Base-by-base conservation (phyloP, 2,329 filamentous ascomycete species). In the Macrophomina tecta region DNA sequence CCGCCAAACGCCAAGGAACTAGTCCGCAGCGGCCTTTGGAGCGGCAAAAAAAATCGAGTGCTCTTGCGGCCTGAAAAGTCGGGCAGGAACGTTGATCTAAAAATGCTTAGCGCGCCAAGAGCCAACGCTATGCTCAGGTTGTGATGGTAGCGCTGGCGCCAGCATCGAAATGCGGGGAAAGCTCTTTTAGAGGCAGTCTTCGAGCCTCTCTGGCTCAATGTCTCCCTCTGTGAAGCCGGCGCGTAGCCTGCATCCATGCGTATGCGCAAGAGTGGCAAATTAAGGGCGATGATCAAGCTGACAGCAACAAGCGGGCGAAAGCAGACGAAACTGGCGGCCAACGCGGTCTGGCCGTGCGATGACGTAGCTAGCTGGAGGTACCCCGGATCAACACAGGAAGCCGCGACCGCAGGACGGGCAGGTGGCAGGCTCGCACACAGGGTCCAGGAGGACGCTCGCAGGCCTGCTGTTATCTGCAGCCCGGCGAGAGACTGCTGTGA, bases 131-230 rank as follows among this genome's bases (percentile, higher is more conserved):
- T 62, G 58, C 58, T 49, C 58, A 23, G 36, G 36, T 38, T 4
- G 58, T 38, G 42, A 62, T 48, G 45, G 45, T 45, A 49, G 58
- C 58, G 58, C 58, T 45, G 53, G 53, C 38, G 23, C 40, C 40
- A 42, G 23, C 55, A 34, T 32, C 58, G n/a, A 48, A 61, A 62
- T 62, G 58, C 58, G 58, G 58, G 58, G 58, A 62, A 61, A 62
- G 58, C 58, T 62, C 18, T 42, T 3, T 42, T 3, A 30, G 48
- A 16, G 23, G 23, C 23, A 23, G 56, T 28, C 40, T 34, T 30
- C 28, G 56, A 48, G 48, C 40, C 56, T 48, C 56, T 46, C 36
- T 9, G 16, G 28, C 4, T 40, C 42, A 18, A 5, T 14, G 9
- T n/a, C 56, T 34, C 16, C 4, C 16, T 42, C 28, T 5, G 2